Conservation (phyloP, 139 green algal genomes). For the Desmodesmus armatus region DNA sequence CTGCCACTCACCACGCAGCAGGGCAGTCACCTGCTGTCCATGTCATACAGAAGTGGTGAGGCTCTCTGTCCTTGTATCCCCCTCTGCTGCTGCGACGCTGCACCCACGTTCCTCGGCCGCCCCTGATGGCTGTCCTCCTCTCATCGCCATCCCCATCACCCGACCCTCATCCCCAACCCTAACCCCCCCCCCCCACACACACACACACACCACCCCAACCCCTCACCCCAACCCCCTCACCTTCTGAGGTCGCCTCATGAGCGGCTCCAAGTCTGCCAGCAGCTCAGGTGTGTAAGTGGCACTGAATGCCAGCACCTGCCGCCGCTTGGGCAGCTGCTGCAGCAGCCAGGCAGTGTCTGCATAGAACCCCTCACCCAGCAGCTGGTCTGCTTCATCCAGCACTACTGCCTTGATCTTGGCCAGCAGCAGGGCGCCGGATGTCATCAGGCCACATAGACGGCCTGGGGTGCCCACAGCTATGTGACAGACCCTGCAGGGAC, state of each 20-base stretch:
- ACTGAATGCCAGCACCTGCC: slow-evolving; percentile 81
- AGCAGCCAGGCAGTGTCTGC: slow-evolving; percentile 59
- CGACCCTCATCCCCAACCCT: no score
- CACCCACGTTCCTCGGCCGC: no score
- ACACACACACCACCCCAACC: no score
- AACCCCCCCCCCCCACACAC: no score
- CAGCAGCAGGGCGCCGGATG: slow-evolving; percentile 22
- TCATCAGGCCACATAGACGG: slow-evolving; percentile 71
- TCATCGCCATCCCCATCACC: no score
- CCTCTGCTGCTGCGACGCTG: no score
- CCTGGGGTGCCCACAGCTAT: slow-evolving; percentile 86
- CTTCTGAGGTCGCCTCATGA: slow-evolving; percentile 70
- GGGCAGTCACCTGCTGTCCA: no score
- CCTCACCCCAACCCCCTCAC: neutral
- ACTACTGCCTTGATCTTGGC: slow-evolving; percentile 62
- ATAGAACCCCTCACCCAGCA: slow-evolving; percentile 73
- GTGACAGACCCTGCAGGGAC: slow-evolving; percentile 62
- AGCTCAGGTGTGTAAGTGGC: slow-evolving; percentile 77
- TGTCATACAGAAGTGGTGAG: no score
- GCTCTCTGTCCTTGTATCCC: no score
- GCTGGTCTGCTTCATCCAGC: slow-evolving; percentile 86
- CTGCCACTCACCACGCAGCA: no score
- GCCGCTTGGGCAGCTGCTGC: slow-evolving; percentile 62
- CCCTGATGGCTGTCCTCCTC: no score
- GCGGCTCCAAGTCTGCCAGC: slow-evolving; percentile 63